Base-by-base conservation (phyloP, 2,329 filamentous ascomycete genomes). In the Meredithiella fracta region DNA sequence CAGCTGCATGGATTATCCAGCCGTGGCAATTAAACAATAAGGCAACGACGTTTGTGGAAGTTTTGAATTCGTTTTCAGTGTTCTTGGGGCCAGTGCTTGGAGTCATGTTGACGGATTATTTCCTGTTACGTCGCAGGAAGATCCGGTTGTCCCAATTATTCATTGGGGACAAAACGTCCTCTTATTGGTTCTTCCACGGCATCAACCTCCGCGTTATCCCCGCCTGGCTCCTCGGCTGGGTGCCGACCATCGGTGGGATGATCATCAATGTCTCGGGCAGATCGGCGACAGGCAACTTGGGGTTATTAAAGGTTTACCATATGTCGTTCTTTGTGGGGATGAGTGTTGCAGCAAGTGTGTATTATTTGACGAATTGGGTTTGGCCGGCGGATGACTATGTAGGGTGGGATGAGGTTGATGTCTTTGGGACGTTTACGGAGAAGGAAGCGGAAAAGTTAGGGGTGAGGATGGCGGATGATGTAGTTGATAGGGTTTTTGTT, bases 391-490 rank as follows among this genome's bases (percentile, higher is more conserved):
- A 54, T 1, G 66, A 68, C 7, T 63, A 70, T 61, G 71, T 69
- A 15, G 66, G 71, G 55, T 70, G 67, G 38, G 72, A 76, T 52
- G 63, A 68, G 3, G 60, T 68, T 6, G 72, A 75, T 58, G 52
- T 69, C 11, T 74, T 70, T 54, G 70, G 68, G 20, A 73, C 71
- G 0, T 74, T 75, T 56, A 72, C 70, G 0, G 57, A 63, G 1
- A 62, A 63, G 9, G 72, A 75, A 62, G 71, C 71, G 20, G 64
- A 62, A 3, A 68, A 66, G 52, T 58, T 71, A 34, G 68, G 69
- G 3, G 62, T 72, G n/a, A 57, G 63, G n/a, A 64, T 66, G 9
- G 61, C 47, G 11, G 57, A 58, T n/a, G 34, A 22, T n/a, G 23
- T 40, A 15, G 25, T 47, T 25, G 54, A 53, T 15, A 22, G 44